A percentile compares a stretch with the other conserved stretches of the same genome.
phyloP scores from a whole-genome alignment of 177 flowering plant genomes.

The Vitis hybrid region DNA sequence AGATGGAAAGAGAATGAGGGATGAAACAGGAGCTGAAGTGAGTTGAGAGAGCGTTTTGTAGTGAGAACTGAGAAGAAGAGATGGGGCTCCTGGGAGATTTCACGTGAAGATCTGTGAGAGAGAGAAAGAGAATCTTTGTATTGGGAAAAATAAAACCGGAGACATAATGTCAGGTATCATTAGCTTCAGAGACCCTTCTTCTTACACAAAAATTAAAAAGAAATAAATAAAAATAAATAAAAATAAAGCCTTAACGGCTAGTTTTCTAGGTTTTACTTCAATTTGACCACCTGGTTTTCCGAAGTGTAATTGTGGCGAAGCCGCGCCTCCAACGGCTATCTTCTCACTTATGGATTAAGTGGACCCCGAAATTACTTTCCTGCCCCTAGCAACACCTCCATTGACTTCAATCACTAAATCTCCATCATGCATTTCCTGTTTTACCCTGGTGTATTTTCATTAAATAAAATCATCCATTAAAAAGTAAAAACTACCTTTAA shows the following conservation, averaged over 20 bases:
- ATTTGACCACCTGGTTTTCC: constrained; percentile 2
- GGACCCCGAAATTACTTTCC: too few relatives aligned
- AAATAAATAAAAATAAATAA: too few relatives aligned
- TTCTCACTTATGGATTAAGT: not conserved
- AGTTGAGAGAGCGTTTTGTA: constrained; percentile 19
- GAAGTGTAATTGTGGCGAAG: not conserved
- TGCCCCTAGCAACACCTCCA: too few relatives aligned
- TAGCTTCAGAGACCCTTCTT: constrained; percentile 9
- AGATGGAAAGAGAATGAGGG: not conserved
- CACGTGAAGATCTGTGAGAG: constrained; percentile 21
- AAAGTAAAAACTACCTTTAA: too few relatives aligned
- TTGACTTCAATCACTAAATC: too few relatives aligned
- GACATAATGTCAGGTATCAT: constrained; percentile 11
- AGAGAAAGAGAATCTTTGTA: not conserved
- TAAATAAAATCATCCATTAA: too few relatives aligned
- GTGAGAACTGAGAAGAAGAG: not conserved
- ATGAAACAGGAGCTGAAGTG: constrained; percentile 4
- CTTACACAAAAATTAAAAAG: not conserved
- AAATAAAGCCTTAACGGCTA: constrained; percentile 25
- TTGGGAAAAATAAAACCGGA: constrained; percentile 4
- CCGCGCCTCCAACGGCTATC: constrained; percentile 21
- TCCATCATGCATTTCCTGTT: too few relatives aligned
- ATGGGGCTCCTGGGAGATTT: constrained; percentile 15
- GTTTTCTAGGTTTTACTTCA: constrained; percentile 7
- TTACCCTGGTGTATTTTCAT: too few relatives aligned